A percentile compares a stretch with the other conserved stretches of the same genome.
These are phyloP conservation scores for Hygrophila difformis DNA, from an alignment of 257 asterid genomes.

Conservation along the genomic window DNA sequence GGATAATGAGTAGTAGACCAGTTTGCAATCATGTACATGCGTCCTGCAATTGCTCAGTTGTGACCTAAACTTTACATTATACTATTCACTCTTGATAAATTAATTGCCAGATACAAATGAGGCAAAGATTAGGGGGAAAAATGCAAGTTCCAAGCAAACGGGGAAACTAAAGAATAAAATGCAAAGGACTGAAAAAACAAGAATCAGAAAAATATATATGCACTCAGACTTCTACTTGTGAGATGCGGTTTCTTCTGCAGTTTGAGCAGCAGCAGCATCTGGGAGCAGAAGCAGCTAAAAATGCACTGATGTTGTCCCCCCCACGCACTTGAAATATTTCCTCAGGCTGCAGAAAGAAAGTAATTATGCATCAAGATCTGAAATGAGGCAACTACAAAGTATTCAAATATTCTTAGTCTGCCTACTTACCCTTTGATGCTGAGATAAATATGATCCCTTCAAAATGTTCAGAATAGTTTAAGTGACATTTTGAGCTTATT, in stretches of 20 bases:
- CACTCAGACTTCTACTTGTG: constrained; percentile 24
- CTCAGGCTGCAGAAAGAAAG: constrained; percentile 20
- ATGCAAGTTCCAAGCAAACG: constrained; percentile 59
- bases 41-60: constrained; percentile 9
- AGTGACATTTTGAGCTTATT: constrained; percentile 92
- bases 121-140: constrained; percentile 16
- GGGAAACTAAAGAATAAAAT: constrained; percentile 41
- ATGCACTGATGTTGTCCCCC: constrained; percentile 44
- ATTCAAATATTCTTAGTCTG: constrained; percentile 24
- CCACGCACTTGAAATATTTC: constrained; percentile 22
- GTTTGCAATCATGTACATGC: background rate
- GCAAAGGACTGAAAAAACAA: constrained; percentile 24
- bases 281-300: constrained; percentile 62
- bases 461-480: constrained; percentile 48
- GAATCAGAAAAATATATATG: constrained; percentile 10
- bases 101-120: constrained; percentile 20
- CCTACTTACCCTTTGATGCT: constrained; percentile 16
- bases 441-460: constrained; percentile 14
- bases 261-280: constrained; percentile 21
- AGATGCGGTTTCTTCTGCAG: constrained; percentile 19
- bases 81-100: constrained; percentile 34
- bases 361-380: constrained; percentile 11
- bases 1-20: background rate
- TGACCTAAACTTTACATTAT: constrained; percentile 32
- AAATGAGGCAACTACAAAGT: too few species aligned